Evolutionary conservation across 805 yeast genomes (phyloP), one percentile per base, ranked within the genome.

Genomic region (Komagataella kurtzmanii): DNA sequence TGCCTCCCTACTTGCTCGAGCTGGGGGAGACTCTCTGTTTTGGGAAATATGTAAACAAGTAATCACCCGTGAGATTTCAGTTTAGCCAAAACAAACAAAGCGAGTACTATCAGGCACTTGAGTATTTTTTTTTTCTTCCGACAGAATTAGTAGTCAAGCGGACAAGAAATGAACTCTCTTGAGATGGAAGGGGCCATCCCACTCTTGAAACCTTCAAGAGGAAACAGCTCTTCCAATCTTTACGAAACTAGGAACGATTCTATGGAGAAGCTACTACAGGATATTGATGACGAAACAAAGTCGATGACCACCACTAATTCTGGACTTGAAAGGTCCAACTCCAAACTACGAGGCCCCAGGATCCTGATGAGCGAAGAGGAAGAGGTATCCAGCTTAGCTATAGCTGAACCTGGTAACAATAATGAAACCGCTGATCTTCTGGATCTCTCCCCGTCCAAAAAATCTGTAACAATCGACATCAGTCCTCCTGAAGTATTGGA

Each of bases 401-500:
- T 54, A 14, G 55, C 60, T 46, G 24, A 24, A 14, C 58, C 59
- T 6, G 51, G 54, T 17, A 59, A 63, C 2, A 50, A 53, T 5
- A 55, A 46, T 18, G 43, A 57, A 7, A 55, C 55, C 46, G 54
- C 57, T 1, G 30, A 30, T 17, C 49, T 57, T 7, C 59, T 60
- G 24, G 66, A 61, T 24, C 56, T 56, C 47, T 62, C 67, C 2
- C 67, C 69, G 2, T 61, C 72, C 0, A 67, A 63, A 50, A 70
- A 67, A 51, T 63, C 67, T 3, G 75, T 72, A 6, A 63, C 64
- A 21, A 70, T 72, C 45, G 72, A 69, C 50, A 53, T 57, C 5
- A 62, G 71, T 1, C 73, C 75, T 3, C 71, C 72, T 49, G 65
- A 66, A 53, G 61, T 67, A 4, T 50, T 68, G 36, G 66, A 69